These are phyloP conservation scores for Monosporascus sp. DNA, from an alignment of 2,329 filamentous ascomycete species.

Conservation along the genomic window DNA sequence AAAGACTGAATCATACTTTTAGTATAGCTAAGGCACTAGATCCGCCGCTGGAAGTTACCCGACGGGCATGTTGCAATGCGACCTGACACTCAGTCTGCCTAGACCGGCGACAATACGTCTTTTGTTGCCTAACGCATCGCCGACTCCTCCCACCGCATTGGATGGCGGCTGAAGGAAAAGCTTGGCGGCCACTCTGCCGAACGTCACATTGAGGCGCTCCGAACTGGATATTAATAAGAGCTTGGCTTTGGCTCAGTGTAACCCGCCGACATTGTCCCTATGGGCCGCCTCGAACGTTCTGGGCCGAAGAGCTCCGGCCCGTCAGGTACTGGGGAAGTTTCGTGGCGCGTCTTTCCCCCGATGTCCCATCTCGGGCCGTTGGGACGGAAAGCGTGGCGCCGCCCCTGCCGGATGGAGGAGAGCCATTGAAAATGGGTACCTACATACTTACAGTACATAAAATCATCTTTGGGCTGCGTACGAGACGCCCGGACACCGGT, in stretches of 20 bases:
- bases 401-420: no score
- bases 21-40: no score
- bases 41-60: no score
- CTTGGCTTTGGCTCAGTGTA: not conserved
- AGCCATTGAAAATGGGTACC: not conserved
- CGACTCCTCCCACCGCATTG: not conserved
- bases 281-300: not conserved
- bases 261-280: no score
- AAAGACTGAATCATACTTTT: no score
- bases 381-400: not conserved
- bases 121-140: no score
- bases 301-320: not conserved
- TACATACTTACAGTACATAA: not conserved
- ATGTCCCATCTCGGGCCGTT: not conserved
- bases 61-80: no score
- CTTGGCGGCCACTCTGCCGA: not conserved
- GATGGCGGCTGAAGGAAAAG: not conserved
- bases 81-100: no score
- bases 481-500: not conserved
- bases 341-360: not conserved
- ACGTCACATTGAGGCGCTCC: not conserved
- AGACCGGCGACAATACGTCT: no score
- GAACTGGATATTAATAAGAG: not conserved
- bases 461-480: not conserved
- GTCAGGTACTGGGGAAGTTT: not conserved